Evolutionary conservation across 2,329 filamentous ascomycete genomes (phyloP).

Genomic region (Penicillium glabrum): DNA sequence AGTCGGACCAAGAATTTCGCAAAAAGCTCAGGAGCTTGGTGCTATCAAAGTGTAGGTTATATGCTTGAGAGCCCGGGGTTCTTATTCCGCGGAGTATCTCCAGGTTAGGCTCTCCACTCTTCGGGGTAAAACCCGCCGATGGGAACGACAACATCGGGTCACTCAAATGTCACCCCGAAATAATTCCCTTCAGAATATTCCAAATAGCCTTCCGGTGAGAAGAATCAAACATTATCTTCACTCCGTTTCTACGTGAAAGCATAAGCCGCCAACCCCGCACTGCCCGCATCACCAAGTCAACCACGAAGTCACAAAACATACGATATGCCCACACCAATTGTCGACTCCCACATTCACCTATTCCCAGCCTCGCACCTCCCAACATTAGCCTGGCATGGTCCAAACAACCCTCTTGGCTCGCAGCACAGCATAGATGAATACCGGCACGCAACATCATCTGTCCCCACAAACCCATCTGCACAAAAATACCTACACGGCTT

Average conservation of each 20-base stretch:
- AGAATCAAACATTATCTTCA: too few species aligned
- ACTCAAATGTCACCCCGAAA: background rate
- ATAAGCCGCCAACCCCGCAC: background rate
- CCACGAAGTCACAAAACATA: background rate
- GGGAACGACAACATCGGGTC: background rate
- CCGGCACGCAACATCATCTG: conserved; percentile 45
- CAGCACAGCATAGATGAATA: conserved; percentile 68
- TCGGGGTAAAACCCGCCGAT: background rate
- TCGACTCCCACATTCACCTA: conserved; percentile 92
- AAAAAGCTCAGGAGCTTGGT: too few species aligned
- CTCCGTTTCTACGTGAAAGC: too few species aligned
- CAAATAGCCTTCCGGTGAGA: background rate
- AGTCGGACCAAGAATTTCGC: too few species aligned
- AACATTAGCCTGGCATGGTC: conserved; percentile 68
- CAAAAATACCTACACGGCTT: conserved; percentile 62
- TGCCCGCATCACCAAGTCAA: background rate
- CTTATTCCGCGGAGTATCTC: background rate
- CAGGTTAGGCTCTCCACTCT: background rate
- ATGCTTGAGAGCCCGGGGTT: too few species aligned
- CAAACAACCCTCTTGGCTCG: conserved; percentile 59
- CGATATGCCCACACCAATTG: conserved; percentile 53
- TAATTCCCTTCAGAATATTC: background rate
- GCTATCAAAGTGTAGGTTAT: too few species aligned
- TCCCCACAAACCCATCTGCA: conserved; percentile 20
- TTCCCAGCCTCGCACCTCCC: conserved; percentile 68